Conservation (phyloP, 2,329 filamentous ascomycete genomes). For the Alternaria triticina region DNA sequence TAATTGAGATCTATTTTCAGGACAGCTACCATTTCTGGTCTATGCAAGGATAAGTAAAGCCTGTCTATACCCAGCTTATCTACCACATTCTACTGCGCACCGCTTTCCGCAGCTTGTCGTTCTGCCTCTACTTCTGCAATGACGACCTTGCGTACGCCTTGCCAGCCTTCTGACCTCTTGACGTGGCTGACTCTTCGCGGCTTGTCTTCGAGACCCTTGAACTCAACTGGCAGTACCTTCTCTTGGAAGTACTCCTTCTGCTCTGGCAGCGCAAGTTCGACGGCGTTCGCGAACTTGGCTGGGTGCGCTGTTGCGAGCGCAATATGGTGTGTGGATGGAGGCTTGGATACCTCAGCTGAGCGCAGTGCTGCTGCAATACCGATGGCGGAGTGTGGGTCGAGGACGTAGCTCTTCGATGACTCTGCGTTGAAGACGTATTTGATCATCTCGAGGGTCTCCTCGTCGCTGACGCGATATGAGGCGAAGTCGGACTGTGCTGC, state of each 20-base stretch:
- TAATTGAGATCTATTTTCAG: not conserved
- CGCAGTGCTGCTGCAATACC: slow-evolving; percentile 78
- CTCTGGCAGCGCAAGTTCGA: slow-evolving; percentile 76
- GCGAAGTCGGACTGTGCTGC: slow-evolving; percentile 77
- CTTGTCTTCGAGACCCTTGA: slow-evolving; percentile 77
- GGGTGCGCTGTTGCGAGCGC: slow-evolving; percentile 93
- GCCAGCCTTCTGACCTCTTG: slow-evolving; percentile 69
- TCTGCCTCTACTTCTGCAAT: slow-evolving; percentile 70
- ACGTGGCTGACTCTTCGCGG: slow-evolving; percentile 76
- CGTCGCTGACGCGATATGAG: slow-evolving; percentile 72
- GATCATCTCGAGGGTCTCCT: slow-evolving; percentile 57
- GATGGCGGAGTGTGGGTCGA: slow-evolving; percentile 92
- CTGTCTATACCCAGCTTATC: not conserved
- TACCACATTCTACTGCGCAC: slow-evolving; percentile 12
- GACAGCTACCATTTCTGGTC: not conserved
- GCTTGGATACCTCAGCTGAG: slow-evolving; percentile 63
- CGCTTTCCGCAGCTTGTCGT: slow-evolving; percentile 39
- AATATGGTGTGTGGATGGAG: slow-evolving; percentile 68
- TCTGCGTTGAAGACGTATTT: slow-evolving; percentile 57
- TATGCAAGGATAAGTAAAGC: not conserved
- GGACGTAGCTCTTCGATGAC: slow-evolving; percentile 68
- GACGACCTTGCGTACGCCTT: slow-evolving; percentile 77
- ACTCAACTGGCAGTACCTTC: slow-evolving; percentile 80
- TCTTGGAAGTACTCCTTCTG: slow-evolving; percentile 77
- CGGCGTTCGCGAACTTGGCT: slow-evolving; percentile 89